Percentiles rank a stretch among this genome's conserved stretches.
Evolutionary conservation across 2,329 filamentous ascomycete genomes (phyloP).

Genomic region (Sporothrix humicola): DNA sequence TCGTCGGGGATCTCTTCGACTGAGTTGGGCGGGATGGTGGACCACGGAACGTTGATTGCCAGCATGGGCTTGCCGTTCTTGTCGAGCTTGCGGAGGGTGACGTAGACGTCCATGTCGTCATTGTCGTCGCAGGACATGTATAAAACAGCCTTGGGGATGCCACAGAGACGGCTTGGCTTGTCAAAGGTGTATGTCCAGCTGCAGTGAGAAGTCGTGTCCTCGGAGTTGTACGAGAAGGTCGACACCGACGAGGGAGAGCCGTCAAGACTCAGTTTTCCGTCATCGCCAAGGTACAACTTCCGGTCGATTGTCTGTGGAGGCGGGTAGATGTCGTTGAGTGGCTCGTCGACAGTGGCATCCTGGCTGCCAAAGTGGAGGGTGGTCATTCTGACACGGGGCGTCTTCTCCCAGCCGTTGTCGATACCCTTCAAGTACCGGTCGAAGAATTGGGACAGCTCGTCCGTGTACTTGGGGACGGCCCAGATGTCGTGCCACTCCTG

Average conservation of each 20-base stretch:
- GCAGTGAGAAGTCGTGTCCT: too few species aligned
- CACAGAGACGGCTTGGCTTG: not conserved
- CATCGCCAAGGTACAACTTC: not conserved
- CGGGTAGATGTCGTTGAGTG: not conserved
- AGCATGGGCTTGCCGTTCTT: not conserved
- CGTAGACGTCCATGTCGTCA: not conserved
- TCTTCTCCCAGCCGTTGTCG: not conserved
- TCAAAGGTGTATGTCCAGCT: not conserved
- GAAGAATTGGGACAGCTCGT: not conserved
- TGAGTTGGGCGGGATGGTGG: not conserved
- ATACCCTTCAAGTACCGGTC: not conserved
- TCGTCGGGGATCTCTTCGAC: not conserved
- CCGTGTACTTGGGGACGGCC: not conserved
- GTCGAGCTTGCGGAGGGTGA: not conserved
- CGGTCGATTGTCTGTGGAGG: not conserved
- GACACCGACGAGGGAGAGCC: not conserved
- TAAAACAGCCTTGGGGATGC: not conserved
- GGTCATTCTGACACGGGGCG: not conserved
- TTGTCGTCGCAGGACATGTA: not conserved
- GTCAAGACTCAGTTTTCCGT: not conserved
- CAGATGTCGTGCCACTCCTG: not conserved
- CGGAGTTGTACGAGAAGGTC: not conserved
- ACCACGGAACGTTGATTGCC: not conserved
- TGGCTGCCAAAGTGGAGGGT: not conserved
- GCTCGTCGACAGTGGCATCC: not conserved